Percentiles rank a stretch among this genome's conserved stretches.
Evolutionary conservation across 169 alveolate species (phyloP).

Genomic region (Plasmodium ovale): DNA sequence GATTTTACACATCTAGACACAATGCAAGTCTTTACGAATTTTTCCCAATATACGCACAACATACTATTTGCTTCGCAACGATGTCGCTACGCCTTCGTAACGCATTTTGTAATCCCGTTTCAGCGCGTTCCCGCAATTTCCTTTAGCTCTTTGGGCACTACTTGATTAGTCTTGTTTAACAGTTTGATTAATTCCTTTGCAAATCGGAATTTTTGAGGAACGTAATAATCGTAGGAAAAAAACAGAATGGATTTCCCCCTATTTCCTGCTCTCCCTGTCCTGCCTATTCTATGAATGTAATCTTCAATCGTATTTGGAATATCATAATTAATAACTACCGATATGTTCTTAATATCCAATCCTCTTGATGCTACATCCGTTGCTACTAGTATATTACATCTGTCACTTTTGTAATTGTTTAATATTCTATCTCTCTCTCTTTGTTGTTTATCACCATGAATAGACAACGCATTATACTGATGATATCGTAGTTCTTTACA

Average conservation of each 20-base stretch:
- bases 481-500: constrained; percentile 89
- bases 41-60: too few relatives aligned
- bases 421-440: constrained; percentile 87
- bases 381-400: constrained; percentile 92
- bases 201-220: constrained; percentile 80
- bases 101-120: not conserved
- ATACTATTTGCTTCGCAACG: too few relatives aligned
- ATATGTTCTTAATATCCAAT: constrained; percentile 93
- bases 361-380: constrained; percentile 98
- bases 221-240: constrained; percentile 81
- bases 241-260: constrained; percentile 86
- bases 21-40: too few relatives aligned
- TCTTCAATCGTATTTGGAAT: constrained; percentile 92
- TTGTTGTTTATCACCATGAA: constrained; percentile 95
- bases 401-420: constrained; percentile 90
- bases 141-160: constrained; percentile 78
- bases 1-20: too few relatives aligned
- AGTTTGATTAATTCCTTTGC: constrained; percentile 80
- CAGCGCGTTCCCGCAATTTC: constrained; percentile 36
- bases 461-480: constrained; percentile 88
- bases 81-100: not conserved
- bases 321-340: constrained; percentile 94
- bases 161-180: constrained; percentile 78
- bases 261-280: constrained; percentile 95
- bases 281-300: constrained; percentile 95